Evolutionary conservation across 305 asterid genomes (phyloP).

Genomic region (Solanum hybrid): DNA sequence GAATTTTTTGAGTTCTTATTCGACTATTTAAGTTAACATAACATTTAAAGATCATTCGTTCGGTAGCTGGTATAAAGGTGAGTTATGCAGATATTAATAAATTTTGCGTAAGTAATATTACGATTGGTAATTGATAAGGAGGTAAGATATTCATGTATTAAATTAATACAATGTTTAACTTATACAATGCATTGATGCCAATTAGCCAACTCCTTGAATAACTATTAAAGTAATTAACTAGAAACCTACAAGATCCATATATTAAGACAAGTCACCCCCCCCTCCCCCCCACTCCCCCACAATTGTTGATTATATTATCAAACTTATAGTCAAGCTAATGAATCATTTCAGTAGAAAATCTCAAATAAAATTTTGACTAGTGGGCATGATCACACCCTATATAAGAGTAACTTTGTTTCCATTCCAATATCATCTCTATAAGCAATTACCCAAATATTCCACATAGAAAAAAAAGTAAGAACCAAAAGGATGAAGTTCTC

Average conservation of each 20-base stretch:
- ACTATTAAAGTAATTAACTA: too few relatives aligned
- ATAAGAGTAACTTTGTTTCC: not conserved
- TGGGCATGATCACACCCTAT: not conserved
- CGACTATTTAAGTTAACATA: not conserved
- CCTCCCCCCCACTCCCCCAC: not conserved
- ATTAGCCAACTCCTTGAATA: not conserved
- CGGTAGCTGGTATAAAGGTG: too few relatives aligned
- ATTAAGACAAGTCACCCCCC: not conserved
- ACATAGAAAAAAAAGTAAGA: not conserved
- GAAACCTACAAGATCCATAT: too few relatives aligned
- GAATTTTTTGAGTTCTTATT: not conserved
- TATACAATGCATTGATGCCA: not conserved
- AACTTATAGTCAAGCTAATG: not conserved
- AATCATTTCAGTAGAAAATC: not conserved
- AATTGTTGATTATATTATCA: not conserved
- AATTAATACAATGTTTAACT: accelerated
- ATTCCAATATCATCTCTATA: not conserved
- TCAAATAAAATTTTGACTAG: not conserved
- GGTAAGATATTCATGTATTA: accelerated
- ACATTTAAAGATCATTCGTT: too few relatives aligned
- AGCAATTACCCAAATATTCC: not conserved
- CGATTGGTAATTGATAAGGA: not conserved
- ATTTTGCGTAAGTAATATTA: too few relatives aligned
- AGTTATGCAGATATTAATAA: too few relatives aligned
- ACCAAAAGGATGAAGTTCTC: not conserved